These are phyloP conservation scores for Saturnispora mendoncae DNA, from an alignment of 805 yeast genomes.

Conservation along the genomic window DNA sequence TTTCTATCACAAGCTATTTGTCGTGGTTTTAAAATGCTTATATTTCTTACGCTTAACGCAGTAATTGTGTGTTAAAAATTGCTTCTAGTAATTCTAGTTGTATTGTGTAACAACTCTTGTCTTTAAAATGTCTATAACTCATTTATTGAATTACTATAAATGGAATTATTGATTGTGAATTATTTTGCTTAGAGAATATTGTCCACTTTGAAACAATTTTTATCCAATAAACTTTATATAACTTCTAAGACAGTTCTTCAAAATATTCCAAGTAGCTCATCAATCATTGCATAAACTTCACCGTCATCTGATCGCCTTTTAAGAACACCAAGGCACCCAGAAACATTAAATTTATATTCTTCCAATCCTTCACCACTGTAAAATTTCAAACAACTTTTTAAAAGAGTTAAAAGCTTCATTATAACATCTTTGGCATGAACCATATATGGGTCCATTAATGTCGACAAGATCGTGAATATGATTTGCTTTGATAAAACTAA, in stretches of 20 bases:
- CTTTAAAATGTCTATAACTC: no score
- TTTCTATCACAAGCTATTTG: no score
- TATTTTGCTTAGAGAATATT: no score
- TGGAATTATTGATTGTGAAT: no score
- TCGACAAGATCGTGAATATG: slow-evolving; percentile 19
- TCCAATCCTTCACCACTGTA: slow-evolving; percentile 1
- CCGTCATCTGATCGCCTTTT: neutral
- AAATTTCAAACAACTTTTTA: slow-evolving; percentile 1
- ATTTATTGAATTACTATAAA: no score
- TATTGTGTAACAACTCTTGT: no score
- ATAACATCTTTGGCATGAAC: slow-evolving; percentile 14
- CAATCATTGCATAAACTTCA: neutral
- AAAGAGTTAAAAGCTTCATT: neutral
- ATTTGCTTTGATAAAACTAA: slow-evolving; percentile 18
- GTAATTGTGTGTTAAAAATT: no score
- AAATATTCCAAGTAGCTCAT: neutral
- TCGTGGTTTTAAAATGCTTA: no score
- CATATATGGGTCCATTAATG: slow-evolving; percentile 23
- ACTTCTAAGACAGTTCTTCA: no score
- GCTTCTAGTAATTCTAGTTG: no score
- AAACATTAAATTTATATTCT: slow-evolving; percentile 19
- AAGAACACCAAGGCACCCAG: slow-evolving; percentile 17
- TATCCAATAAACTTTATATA: neutral
- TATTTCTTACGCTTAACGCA: no score
- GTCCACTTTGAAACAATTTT: neutral